Evolutionary conservation across 257 asterid species (phyloP), one percentile per base, ranked within the genome.

Genomic region (Solanum pinnatisectum): DNA sequence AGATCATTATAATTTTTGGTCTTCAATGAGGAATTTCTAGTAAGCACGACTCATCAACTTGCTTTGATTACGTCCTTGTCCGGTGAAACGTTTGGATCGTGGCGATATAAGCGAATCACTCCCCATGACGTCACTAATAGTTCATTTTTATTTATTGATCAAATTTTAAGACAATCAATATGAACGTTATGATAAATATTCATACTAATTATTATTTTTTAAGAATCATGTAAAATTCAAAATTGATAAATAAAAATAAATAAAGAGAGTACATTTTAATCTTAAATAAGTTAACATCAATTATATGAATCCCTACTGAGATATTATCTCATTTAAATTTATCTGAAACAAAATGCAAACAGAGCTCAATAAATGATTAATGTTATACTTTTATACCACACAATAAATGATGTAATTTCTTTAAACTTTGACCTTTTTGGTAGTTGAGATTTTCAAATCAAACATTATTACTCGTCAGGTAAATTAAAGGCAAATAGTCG

Each of bases 261-360:
- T 59, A 1, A 59, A 20, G 0, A 22, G 0, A 8, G 0, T 20
- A 20, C 0, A 59, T 59, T 23, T 30, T 5, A 70, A 70, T 70
- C 5, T 14, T 30, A 15, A 70, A 70, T 15, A 70, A 70, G 2
- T 70, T 14, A 32, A 15, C 9, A 5, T 70, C 7, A 30, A 70
- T 4, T 70, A 70, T 15, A 32, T 70, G 10, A 70, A 70, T 70
- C 12, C 1, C 0, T 0, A 0, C 0, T 3, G 0, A 3, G 0
- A 32, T 32, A 16, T 71, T 71, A 1, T 32, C 40, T 71, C 22
- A 6, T 70, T 70, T 70, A 16, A 71, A 32, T 15, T 71, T 18
- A 71, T 33, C 8, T 18, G 6, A 33, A 33, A 33, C 14, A 20
- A 14, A 72, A 72, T 74, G 49, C 10, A 36, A 11, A 76, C 5